Conservation (phyloP, 2,329 filamentous ascomycete species). For the Hypoxylon sp. region DNA sequence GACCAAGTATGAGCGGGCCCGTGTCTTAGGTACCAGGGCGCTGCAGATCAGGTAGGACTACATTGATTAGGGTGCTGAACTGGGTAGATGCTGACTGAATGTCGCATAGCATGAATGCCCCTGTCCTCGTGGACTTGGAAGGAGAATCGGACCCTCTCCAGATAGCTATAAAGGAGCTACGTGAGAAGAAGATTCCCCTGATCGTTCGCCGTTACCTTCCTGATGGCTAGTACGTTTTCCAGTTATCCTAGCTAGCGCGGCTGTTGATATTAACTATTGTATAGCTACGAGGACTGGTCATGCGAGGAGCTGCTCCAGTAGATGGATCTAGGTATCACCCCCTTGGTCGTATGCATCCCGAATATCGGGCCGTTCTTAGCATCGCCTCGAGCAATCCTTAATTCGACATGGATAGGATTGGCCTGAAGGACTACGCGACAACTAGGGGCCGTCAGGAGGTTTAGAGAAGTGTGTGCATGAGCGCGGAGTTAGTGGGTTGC, state of each 20-base stretch:
- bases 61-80: neutral
- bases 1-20: conserved; percentile 98
- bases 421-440: conserved; percentile 21
- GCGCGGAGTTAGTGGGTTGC: conserved; percentile 50
- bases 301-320: conserved; percentile 90
- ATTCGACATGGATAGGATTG: conserved; percentile 15
- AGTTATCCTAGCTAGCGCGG: conserved; percentile 23
- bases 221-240: conserved; percentile 85
- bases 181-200: conserved; percentile 98
- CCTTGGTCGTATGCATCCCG: conserved; percentile 9
- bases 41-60: conserved; percentile 81
- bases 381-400: conserved; percentile 17
- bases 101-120: conserved; percentile 85
- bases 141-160: conserved; percentile 98
- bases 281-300: conserved; percentile 99
- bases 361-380: neutral
- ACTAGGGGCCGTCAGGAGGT: conserved; percentile 36
- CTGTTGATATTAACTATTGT: conserved; percentile 42
- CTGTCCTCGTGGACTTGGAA: conserved; percentile 95
- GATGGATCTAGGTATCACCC: conserved; percentile 2
- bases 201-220: conserved; percentile 96
- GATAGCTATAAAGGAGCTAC: conserved; percentile 96
- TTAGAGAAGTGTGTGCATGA: conserved; percentile 55
- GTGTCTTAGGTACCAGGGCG: conserved; percentile 92
- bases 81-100: conserved; percentile 46